Evolutionary conservation across 2,329 filamentous ascomycete species (phyloP).

Genomic region (Didymella lethalis): DNA sequence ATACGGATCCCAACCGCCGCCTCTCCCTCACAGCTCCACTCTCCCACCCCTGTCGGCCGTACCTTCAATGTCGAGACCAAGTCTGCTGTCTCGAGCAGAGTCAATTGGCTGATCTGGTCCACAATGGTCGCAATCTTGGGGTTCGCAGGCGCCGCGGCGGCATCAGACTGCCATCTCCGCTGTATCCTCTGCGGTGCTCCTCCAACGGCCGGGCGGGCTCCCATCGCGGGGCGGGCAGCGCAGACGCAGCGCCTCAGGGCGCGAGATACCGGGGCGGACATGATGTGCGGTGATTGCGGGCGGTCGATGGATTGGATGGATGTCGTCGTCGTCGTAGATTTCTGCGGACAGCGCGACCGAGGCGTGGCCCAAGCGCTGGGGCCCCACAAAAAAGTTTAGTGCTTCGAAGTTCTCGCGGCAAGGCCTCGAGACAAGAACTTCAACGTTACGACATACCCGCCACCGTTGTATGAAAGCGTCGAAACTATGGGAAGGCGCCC

Average conservation of each 20-base stretch:
- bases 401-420: neutral
- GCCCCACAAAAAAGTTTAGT: conserved; percentile 30
- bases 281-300: conserved; percentile 38
- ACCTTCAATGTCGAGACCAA: conserved; percentile 96
- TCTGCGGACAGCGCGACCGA: conserved; percentile 37
- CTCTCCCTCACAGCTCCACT: neutral
- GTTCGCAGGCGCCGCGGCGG: conserved; percentile 68
- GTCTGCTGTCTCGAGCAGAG: conserved; percentile 94
- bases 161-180: conserved; percentile 88
- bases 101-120: conserved; percentile 98
- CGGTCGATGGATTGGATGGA: conserved; percentile 28
- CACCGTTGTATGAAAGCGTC: conserved; percentile 37
- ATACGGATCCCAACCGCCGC: neutral
- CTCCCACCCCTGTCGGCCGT: conserved; percentile 28
- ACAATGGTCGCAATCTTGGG: conserved; percentile 96
- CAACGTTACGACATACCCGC: conserved; percentile 29
- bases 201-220: conserved; percentile 44
- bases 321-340: conserved; percentile 22
- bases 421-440: conserved; percentile 8
- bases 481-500: conserved; percentile 50
- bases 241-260: conserved; percentile 56
- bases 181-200: conserved; percentile 52
- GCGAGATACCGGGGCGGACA: conserved; percentile 57
- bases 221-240: conserved; percentile 36
- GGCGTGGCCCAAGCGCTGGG: neutral